A percentile compares a stretch with the other conserved stretches of the same genome.
Evolutionary conservation across 2,329 filamentous ascomycete genomes (phyloP).

Genomic region (Metarhizium sp.): DNA sequence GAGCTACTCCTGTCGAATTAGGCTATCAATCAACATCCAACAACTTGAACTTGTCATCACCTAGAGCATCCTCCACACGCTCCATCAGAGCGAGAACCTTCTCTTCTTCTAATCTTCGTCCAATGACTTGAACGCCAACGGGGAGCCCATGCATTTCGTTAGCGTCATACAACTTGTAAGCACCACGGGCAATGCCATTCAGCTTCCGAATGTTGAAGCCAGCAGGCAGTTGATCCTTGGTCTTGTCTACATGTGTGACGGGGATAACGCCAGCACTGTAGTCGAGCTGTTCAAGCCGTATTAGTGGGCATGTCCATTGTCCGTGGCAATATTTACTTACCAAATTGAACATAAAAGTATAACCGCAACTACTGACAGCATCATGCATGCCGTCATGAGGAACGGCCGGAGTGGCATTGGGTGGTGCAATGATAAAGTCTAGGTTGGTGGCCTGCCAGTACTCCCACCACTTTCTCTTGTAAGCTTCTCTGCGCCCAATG

Average conservation of each 20-base stretch:
- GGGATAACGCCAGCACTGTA: conserved; percentile 78
- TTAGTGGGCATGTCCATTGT: background rate
- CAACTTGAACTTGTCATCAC: conserved; percentile 41
- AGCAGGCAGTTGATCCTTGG: conserved; percentile 54
- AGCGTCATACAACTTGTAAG: conserved; percentile 80
- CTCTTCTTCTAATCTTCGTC: conserved; percentile 73
- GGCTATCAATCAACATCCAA: conserved; percentile 35
- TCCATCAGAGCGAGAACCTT: conserved; percentile 78
- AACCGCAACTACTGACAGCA: conserved; percentile 78
- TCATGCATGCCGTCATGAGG: conserved; percentile 82
- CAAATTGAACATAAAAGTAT: conserved; percentile 89
- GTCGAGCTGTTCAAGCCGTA: conserved; percentile 51
- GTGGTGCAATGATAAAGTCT: conserved; percentile 75
- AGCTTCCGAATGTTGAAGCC: conserved; percentile 53
- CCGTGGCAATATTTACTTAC: conserved; percentile 33
- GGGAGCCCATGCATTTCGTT: conserved; percentile 78
- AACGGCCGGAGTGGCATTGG: conserved; percentile 81
- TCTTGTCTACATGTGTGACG: conserved; percentile 71
- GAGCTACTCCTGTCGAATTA: background rate
- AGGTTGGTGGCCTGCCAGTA: conserved; percentile 71
- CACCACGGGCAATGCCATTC: conserved; percentile 73
- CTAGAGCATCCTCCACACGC: conserved; percentile 65
- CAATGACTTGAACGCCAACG: conserved; percentile 77
- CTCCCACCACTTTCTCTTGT: conserved; percentile 68
- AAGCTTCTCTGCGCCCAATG: conserved; percentile 66